Base-by-base conservation (phyloP, 345 rosid species). In the Mangifera indica region DNA sequence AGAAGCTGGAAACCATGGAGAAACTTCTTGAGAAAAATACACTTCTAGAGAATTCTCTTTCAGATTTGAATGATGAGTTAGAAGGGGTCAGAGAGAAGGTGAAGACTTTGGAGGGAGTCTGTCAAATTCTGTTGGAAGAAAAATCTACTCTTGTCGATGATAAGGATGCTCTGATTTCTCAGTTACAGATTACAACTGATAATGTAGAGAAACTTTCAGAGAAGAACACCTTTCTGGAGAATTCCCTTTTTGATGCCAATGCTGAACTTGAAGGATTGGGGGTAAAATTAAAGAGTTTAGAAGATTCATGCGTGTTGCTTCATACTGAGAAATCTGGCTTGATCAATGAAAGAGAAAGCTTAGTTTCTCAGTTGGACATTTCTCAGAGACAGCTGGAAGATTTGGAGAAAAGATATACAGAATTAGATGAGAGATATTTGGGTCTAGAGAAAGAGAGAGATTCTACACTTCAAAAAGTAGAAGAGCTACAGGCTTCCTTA, bases 41-140 rank as follows among this genome's bases (percentile, higher is more conserved):
- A 73, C 78, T 91, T 73, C 78, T 93, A 58, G 99, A 92, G 88
- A 93, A 91, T 67, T 96, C 96, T 61, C 85, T 96, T 64, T 84
- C 96, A 56, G 96, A 89, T 82, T 76, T 96, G 88, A 93, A 87
- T 73, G 87, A 81, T 20, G 98, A 96, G 85, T 82, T 96, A 65
- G 91, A 88, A 79, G 87, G 86, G 65, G 83, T 85, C 70, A 83
- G 93, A 74, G 87, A 78, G 72, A 89, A 82, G 82, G 84, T 91
- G 75, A 84, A 81, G 73, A 72, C 74, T 46, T 75, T 93, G 76
- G 97, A 96, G 85, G 90, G 85, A 73, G 82, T 83, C 65, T 84
- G 87, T 68, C 83, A 81, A 65, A 82, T 78, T 63, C 90, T 92
- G 51, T 21, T 81, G 65, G 79, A 53, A 70, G 96, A 90, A 73